Evolutionary conservation across 257 asterid species (phyloP).

Genomic region (Apocynum venetum): DNA sequence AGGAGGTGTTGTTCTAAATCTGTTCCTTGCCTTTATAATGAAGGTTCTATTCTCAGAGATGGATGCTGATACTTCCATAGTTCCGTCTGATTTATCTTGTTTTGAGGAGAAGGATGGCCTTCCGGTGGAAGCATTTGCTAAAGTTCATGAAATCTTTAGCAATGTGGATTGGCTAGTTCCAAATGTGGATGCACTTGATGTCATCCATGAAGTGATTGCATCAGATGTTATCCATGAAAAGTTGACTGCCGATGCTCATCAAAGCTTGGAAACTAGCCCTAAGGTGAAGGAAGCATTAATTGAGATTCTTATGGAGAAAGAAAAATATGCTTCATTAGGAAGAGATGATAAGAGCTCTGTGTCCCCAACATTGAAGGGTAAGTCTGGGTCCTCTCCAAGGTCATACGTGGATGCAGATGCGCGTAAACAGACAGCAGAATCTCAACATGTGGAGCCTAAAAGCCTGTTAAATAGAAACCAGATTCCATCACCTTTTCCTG

Average conservation of each 20-base stretch:
- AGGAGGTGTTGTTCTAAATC: slow-evolving; percentile 19
- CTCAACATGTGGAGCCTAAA: slow-evolving; percentile 25
- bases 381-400: slow-evolving; percentile 25
- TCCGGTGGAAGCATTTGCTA: slow-evolving; percentile 92
- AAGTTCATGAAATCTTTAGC: slow-evolving; percentile 78
- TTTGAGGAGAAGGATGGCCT: slow-evolving; percentile 96
- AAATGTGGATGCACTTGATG: slow-evolving; percentile 58
- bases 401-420: slow-evolving; percentile 30
- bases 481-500: slow-evolving; percentile 18
- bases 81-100: slow-evolving; percentile 61
- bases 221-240: slow-evolving; percentile 38
- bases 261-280: slow-evolving; percentile 14
- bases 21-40: slow-evolving; percentile 25
- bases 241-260: slow-evolving; percentile 34
- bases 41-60: slow-evolving; percentile 92
- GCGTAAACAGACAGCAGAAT: slow-evolving; percentile 27
- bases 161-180: slow-evolving; percentile 85
- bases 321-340: slow-evolving; percentile 34
- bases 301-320: slow-evolving; percentile 37
- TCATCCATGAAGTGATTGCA: slow-evolving; percentile 50
- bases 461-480: slow-evolving; percentile 21
- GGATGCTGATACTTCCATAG: slow-evolving; percentile 63
- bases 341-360: slow-evolving; percentile 30
- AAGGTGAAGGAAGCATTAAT: slow-evolving; percentile 13
- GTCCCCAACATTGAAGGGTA: slow-evolving; percentile 27